Conservation (phyloP, 495 filamentous ascomycete genomes). For the Chlorociboria aeruginascens region DNA sequence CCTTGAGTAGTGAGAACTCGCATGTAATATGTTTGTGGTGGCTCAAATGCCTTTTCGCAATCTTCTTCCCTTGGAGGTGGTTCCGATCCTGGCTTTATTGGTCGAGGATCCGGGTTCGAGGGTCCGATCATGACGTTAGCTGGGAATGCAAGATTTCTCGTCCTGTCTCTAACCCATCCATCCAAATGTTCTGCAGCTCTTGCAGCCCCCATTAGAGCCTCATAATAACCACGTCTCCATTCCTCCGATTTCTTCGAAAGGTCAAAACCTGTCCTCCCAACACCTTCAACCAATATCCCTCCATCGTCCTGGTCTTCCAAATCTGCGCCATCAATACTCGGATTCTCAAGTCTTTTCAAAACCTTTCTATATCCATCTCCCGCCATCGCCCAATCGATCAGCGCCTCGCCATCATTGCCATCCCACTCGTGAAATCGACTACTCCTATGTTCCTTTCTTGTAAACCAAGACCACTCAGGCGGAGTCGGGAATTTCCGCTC, state of each 20-base stretch:
- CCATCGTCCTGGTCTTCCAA: constrained; percentile 45
- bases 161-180: constrained; percentile 59
- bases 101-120: constrained; percentile 69
- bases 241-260: constrained; percentile 60
- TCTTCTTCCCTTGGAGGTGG: constrained; percentile 57
- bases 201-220: constrained; percentile 63
- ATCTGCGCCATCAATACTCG: constrained; percentile 51
- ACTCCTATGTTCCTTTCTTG: constrained; percentile 46
- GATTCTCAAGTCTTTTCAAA: constrained; percentile 51
- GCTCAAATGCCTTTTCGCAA: constrained; percentile 48
- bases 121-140: constrained; percentile 61
- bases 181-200: constrained; percentile 70
- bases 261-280: constrained; percentile 53
- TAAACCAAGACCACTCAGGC: constrained; percentile 57
- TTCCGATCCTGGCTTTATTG: constrained; percentile 45
- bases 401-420: constrained; percentile 27
- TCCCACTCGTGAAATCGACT: constrained; percentile 43
- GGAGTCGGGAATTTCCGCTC: constrained; percentile 67
- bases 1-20: constrained; percentile 66
- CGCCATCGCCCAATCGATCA: constrained; percentile 54
- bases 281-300: constrained; percentile 38
- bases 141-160: constrained; percentile 51
- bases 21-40: constrained; percentile 62
- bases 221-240: constrained; percentile 76
- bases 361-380: constrained; percentile 40